These are phyloP conservation scores for Luvunga scandens DNA, from an alignment of 345 rosid genomes.

Conservation along the genomic window DNA sequence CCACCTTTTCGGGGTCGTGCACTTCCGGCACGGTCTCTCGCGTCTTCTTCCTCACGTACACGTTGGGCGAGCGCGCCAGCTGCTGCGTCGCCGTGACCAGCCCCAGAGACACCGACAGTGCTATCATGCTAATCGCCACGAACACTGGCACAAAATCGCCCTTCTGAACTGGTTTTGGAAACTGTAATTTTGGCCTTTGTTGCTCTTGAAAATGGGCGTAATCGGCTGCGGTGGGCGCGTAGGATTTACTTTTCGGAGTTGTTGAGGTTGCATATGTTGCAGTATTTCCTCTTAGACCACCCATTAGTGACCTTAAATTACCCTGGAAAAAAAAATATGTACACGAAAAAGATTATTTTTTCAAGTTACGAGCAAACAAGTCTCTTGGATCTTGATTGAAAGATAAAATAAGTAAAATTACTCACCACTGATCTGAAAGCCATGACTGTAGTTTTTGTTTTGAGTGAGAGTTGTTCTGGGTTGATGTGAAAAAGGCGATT, in stretches of 20 bases:
- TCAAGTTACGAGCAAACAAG: background rate
- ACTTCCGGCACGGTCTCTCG: slow-evolving; percentile 77
- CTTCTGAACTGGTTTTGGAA: slow-evolving; percentile 16
- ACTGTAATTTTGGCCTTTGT: background rate
- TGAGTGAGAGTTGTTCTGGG: background rate
- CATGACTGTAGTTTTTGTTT: slow-evolving; percentile 17
- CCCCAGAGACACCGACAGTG: slow-evolving; percentile 46
- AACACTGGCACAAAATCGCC: slow-evolving; percentile 44
- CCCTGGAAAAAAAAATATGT: slow-evolving; percentile 27
- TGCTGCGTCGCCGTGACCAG: slow-evolving; percentile 58
- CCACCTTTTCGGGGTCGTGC: slow-evolving; percentile 55
- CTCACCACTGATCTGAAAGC: slow-evolving; percentile 43
- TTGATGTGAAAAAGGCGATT: background rate
- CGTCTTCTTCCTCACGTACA: slow-evolving; percentile 60
- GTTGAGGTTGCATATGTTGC: slow-evolving; percentile 40
- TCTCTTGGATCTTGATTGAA: background rate
- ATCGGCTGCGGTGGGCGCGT: slow-evolving; percentile 25
- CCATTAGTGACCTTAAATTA: slow-evolving; percentile 35
- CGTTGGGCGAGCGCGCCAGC: slow-evolving; percentile 52
- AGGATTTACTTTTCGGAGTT: slow-evolving; percentile 32
- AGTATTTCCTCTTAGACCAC: slow-evolving; percentile 20
- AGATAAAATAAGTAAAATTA: background rate
- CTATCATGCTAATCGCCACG: slow-evolving; percentile 48
- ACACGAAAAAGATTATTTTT: background rate
- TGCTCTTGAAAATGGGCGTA: slow-evolving; percentile 9